Base-by-base conservation (phyloP, 148 eudicot species). In the Mesembryanthemum crystallinum region DNA sequence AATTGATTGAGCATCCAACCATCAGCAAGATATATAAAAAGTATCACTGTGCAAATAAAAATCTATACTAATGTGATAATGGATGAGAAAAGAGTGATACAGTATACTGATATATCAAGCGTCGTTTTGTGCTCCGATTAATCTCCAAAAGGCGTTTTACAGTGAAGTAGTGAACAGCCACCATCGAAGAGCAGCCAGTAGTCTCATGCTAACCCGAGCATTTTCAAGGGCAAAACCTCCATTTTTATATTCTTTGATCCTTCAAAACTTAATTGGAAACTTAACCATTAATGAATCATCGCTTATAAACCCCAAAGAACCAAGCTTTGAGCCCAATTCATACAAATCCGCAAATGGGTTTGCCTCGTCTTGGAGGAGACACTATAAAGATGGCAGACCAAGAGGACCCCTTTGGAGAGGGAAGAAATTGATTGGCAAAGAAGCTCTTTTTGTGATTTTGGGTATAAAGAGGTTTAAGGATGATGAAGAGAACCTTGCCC, bases 371-470 rank as follows among this genome's bases (percentile, higher is more conserved):
- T 72, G 5, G 32, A 68, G 49, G 37, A 80, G 86, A 45, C 45
- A 57, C 12, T 90, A 84, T 74, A 96, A 90, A 60, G 98, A 94
- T 62, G 98, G 98, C 18, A 92, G 97, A 62, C 98, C 97, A 20
- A 87, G 97, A 82, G 98, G 98, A 2, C 78, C 98, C 1, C 86
- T 94, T 27, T 94, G 97, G 97, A 87, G 91, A 78, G 89, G 96
- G 51, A 94, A 90, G 86, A 94, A 94, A 67, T 61, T 89, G 81
- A 86, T 94, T 30, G 98, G 98, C 0, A 94, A 94, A 78, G 98
- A 94, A 77, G 98, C 98, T 1, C 85, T 94, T 7, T 87, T 83
- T 78, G 97, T 88, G 0, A 87, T 92, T 7, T 49, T 67, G 75
- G 93, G 97, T 5, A 72, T 92, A 66, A 94, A 90, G 74, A 85